A percentile compares a stretch with the other conserved stretches of the same genome.
Conservation (phyloP, 202 grass and related monocot genomes). For the Setaria italica region DNA sequence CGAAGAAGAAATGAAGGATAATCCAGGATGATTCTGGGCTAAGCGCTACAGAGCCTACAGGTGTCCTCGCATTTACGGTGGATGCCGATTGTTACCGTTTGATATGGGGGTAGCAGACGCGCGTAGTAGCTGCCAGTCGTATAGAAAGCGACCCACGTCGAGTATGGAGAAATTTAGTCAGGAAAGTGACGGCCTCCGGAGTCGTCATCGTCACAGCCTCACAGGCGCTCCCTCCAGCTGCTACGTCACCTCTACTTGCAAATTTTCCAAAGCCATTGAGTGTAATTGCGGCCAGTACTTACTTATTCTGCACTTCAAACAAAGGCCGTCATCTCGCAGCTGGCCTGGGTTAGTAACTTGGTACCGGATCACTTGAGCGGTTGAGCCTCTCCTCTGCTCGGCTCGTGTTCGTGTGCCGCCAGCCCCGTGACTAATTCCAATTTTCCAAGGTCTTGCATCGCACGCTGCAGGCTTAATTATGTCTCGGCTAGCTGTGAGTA, state of each 20-base stretch:
- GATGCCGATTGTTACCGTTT: slow-evolving; percentile 39
- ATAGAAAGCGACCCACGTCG: slow-evolving; percentile 35
- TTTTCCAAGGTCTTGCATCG: not conserved
- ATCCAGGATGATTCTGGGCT: not conserved
- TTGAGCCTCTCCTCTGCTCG: not conserved
- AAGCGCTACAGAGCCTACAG: not conserved
- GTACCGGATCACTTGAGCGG: not conserved
- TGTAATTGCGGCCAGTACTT: not conserved
- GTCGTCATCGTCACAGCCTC: not conserved
- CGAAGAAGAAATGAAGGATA: not conserved
- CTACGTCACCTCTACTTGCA: slow-evolving; percentile 7
- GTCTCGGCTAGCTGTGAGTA: not conserved
- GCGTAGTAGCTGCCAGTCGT: slow-evolving; percentile 12
- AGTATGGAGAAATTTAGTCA: not conserved
- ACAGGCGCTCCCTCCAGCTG: not conserved
- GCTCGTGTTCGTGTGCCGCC: not conserved
- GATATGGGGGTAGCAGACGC: not conserved
- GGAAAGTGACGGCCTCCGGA: slow-evolving; percentile 19
- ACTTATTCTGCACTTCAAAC: slow-evolving; percentile 36
- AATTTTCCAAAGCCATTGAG: not conserved
- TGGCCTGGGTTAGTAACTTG: not conserved
- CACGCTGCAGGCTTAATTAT: not conserved
- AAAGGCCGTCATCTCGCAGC: not conserved
- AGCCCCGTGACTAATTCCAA: slow-evolving; percentile 6
- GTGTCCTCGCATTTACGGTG: slow-evolving; percentile 18